phyloP scores from a whole-genome alignment of 129 eudicot species.

The Artemisia argyi region DNA sequence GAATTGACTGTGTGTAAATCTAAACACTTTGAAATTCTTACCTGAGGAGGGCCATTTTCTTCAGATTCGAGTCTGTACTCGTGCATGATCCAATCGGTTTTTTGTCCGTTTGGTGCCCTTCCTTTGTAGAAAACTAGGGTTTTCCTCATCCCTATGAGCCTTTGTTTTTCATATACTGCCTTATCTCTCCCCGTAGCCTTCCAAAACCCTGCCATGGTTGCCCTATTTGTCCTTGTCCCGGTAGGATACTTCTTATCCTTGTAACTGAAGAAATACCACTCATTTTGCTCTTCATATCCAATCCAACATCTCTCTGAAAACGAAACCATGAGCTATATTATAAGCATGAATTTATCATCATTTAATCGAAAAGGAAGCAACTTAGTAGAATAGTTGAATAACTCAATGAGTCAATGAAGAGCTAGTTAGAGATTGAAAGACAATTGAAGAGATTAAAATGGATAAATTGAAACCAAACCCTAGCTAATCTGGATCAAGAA shows the following conservation, averaged over 20 bases:
- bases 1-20: not conserved
- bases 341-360: not conserved
- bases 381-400: not conserved
- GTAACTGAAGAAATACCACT: conserved; percentile 92
- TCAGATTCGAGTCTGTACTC: conserved; percentile 91
- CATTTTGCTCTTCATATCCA: conserved; percentile 85
- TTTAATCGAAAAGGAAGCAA: not conserved
- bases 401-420: not conserved
- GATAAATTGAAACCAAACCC: not conserved
- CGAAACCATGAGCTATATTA: conserved; percentile 6
- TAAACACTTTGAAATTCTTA: conserved; percentile 13
- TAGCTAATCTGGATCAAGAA: not conserved
- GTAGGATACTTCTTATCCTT: conserved; percentile 93
- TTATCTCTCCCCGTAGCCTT: conserved; percentile 95
- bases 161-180: conserved; percentile 68
- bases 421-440: not conserved
- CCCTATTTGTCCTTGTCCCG: conserved; percentile 90
- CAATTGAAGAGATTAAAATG: not conserved
- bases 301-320: conserved; percentile 75
- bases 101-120: conserved; percentile 90
- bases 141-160: conserved; percentile 91
- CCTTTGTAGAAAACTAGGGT: conserved; percentile 97
- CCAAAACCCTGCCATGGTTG: conserved; percentile 94
- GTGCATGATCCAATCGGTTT: conserved; percentile 96
- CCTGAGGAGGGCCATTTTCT: conserved; percentile 90